phyloP scores from a whole-genome alignment of 225 moss, liverwort and hornwort species.

The Marchantia polymorpha region DNA sequence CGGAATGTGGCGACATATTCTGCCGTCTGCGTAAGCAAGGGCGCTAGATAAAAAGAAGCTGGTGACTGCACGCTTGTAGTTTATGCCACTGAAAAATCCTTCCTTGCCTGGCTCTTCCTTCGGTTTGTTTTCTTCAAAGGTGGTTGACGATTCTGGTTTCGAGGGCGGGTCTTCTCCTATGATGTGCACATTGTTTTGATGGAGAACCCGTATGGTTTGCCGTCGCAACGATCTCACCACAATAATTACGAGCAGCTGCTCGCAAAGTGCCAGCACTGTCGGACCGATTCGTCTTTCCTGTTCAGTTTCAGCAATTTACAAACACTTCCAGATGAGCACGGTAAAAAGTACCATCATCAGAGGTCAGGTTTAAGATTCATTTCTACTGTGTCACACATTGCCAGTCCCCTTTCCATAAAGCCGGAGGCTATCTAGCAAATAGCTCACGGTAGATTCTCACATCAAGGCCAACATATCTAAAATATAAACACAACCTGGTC shows the following conservation, averaged over 20 bases:
- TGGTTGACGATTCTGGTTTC: slow-evolving; percentile 19
- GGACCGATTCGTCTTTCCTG: slow-evolving; percentile 88
- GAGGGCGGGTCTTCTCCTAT: slow-evolving; percentile 37
- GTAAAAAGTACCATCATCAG: not conserved
- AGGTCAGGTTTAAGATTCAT: too few relatives aligned
- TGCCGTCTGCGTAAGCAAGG: slow-evolving; percentile 87
- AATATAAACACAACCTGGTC: not conserved
- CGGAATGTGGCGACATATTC: slow-evolving; percentile 90
- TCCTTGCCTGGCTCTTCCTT: slow-evolving; percentile 48
- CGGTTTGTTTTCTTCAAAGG: slow-evolving; percentile 36
- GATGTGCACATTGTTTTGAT: slow-evolving; percentile 33
- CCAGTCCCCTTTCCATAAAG: not conserved
- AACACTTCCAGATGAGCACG: not conserved
- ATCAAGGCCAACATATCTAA: not conserved
- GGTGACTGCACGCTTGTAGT: slow-evolving; percentile 64
- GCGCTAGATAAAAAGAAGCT: slow-evolving; percentile 83
- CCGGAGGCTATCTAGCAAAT: not conserved
- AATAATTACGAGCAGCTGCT: slow-evolving; percentile 94
- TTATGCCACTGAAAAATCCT: slow-evolving; percentile 46
- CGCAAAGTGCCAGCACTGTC: slow-evolving; percentile 78
- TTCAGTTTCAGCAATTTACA: not conserved
- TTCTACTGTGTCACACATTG: not conserved
- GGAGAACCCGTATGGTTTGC: slow-evolving; percentile 58
- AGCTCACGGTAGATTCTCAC: not conserved
- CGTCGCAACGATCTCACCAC: slow-evolving; percentile 77